A percentile compares a stretch with the other conserved stretches of the same genome.
These are phyloP conservation scores for Plasmodium gonderi DNA, from an alignment of 169 alveolate genomes.

Conservation along the genomic window DNA sequence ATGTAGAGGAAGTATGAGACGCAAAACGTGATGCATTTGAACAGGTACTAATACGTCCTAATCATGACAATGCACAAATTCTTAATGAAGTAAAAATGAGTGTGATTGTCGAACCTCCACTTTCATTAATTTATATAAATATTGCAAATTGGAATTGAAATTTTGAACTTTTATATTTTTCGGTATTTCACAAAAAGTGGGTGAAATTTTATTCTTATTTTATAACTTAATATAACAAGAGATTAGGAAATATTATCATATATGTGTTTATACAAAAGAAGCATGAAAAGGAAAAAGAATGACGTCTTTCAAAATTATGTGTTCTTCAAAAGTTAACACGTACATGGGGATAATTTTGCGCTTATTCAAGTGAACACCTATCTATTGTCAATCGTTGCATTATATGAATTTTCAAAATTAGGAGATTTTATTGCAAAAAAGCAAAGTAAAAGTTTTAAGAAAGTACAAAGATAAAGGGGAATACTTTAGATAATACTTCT, in stretches of 20 bases:
- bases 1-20: too few relatives aligned
- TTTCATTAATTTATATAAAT: neutral
- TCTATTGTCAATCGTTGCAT: neutral
- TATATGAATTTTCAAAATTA: neutral
- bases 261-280: neutral
- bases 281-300: neutral
- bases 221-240: neutral
- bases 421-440: neutral
- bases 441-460: neutral
- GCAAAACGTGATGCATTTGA: neutral
- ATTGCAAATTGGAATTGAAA: neutral
- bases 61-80: neutral
- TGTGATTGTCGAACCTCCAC: neutral
- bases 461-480: neutral
- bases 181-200: neutral
- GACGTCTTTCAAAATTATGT: neutral
- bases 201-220: neutral
- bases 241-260: neutral
- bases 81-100: neutral
- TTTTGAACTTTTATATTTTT: neutral
- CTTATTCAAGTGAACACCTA: neutral
- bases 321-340: neutral
- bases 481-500: neutral
- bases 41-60: neutral
- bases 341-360: neutral